phyloP scores from a whole-genome alignment of 805 yeast species.

The Nakazawaea holstii region DNA sequence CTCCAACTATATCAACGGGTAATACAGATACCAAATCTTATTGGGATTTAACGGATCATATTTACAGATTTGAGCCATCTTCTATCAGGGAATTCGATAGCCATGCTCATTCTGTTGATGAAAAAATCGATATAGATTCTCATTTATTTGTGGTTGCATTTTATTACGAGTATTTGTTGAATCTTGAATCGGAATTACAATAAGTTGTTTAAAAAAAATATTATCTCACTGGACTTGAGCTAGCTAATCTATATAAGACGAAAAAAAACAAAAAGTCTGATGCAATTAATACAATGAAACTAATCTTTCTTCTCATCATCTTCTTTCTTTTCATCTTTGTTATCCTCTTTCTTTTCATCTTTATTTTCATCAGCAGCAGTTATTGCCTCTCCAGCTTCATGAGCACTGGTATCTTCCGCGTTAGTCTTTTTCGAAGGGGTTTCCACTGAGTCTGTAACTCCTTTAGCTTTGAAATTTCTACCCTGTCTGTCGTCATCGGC shows the following conservation, averaged over 20 bases:
- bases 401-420: background rate
- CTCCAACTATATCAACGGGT: slow-evolving; percentile 61
- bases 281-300: no score
- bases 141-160: slow-evolving; percentile 59
- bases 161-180: slow-evolving; percentile 42
- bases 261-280: no score
- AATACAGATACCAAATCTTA: slow-evolving; percentile 68
- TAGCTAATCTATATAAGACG: no score
- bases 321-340: no score
- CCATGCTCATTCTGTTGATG: slow-evolving; percentile 61
- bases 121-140: slow-evolving; percentile 45
- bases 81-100: slow-evolving; percentile 25
- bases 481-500: slow-evolving; percentile 2
- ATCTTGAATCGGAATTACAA: slow-evolving; percentile 19
- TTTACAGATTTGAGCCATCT: slow-evolving; percentile 57
- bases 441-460: background rate
- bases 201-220: no score
- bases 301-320: no score
- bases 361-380: no score
- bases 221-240: no score
- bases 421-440: slow-evolving; percentile 1
- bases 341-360: no score
- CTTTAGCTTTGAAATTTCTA: slow-evolving; percentile 4
- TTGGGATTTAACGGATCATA: slow-evolving; percentile 56
- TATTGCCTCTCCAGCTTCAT: no score